These are phyloP conservation scores for Erythrophleum ivorense DNA, from an alignment of 331 rosid species.

Conservation along the genomic window DNA sequence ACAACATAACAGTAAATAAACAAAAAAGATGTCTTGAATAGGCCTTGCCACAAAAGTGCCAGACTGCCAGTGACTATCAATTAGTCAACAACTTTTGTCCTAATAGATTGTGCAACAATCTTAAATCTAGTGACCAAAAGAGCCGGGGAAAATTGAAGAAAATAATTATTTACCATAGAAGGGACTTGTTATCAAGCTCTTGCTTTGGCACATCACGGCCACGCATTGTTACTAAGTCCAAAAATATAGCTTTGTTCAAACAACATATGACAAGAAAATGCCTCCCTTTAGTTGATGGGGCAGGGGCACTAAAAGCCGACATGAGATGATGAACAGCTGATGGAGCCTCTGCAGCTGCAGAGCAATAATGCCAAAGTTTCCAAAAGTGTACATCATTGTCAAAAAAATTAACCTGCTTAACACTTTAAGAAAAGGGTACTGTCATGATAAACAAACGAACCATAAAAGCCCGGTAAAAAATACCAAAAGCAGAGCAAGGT, in stretches of 20 bases:
- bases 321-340: slow-evolving; percentile 73
- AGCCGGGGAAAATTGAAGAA: background rate
- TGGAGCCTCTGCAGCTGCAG: slow-evolving; percentile 95
- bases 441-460: background rate
- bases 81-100: background rate
- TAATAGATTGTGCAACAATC: background rate
- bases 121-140: background rate
- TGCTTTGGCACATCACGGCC: slow-evolving; percentile 98
- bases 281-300: slow-evolving; percentile 93
- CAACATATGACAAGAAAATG: slow-evolving; percentile 99
- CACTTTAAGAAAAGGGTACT: slow-evolving; percentile 58
- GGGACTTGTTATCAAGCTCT: slow-evolving; percentile 95
- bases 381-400: slow-evolving; percentile 96
- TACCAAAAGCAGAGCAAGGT: background rate
- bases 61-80: background rate
- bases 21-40: background rate
- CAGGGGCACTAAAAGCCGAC: slow-evolving; percentile 78
- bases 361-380: slow-evolving; percentile 90
- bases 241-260: slow-evolving; percentile 93
- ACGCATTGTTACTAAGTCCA: slow-evolving; percentile 98
- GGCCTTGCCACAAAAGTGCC: background rate
- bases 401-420: slow-evolving; percentile 91
- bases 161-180: slow-evolving; percentile 69
- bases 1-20: background rate
- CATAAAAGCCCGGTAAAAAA: slow-evolving; percentile 33